Evolutionary conservation across 179 eudicot species (phyloP).

Genomic region (Silene noctiflora): DNA sequence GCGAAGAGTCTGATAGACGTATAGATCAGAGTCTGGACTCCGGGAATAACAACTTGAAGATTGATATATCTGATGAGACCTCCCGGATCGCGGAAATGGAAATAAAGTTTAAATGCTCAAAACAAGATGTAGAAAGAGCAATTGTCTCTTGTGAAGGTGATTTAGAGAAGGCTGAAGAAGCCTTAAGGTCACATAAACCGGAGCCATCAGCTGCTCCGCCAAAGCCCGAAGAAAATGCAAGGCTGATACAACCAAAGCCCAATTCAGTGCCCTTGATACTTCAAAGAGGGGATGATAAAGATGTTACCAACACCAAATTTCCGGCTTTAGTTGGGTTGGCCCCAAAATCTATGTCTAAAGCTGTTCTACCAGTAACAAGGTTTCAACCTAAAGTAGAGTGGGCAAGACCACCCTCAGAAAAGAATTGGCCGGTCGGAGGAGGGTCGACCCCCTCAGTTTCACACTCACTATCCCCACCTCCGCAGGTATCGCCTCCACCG

Average conservation of each 20-base stretch:
- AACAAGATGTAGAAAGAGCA: constrained; percentile 83
- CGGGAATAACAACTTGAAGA: constrained; percentile 54
- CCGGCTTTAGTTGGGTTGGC: constrained; percentile 36
- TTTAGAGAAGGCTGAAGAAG: constrained; percentile 70
- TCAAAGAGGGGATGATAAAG: constrained; percentile 67
- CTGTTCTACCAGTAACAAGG: constrained; percentile 39
- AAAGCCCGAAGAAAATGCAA: constrained; percentile 52
- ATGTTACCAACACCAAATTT: constrained; percentile 55
- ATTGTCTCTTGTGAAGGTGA: constrained; percentile 86
- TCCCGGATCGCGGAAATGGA: constrained; percentile 67
- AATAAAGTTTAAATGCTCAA: constrained; percentile 57
- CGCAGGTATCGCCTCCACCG: constrained; percentile 47
- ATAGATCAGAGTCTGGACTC: constrained; percentile 46
- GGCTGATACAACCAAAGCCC: constrained; percentile 44
- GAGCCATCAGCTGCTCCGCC: constrained; percentile 42
- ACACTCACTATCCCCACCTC: constrained; percentile 45
- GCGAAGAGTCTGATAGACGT: constrained; percentile 55
- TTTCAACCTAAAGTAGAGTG: constrained; percentile 51
- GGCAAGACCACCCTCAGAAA: constrained; percentile 59
- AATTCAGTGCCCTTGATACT: constrained; percentile 30
- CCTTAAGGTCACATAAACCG: constrained; percentile 52
- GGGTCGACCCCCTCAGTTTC: constrained; percentile 52
- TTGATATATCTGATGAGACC: constrained; percentile 85
- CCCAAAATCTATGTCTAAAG: constrained; percentile 43
- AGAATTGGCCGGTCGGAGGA: constrained; percentile 38